These are phyloP conservation scores for Lunasporangiospora selenospora DNA, from an alignment of 192 early-diverging fungal species.

Conservation along the genomic window DNA sequence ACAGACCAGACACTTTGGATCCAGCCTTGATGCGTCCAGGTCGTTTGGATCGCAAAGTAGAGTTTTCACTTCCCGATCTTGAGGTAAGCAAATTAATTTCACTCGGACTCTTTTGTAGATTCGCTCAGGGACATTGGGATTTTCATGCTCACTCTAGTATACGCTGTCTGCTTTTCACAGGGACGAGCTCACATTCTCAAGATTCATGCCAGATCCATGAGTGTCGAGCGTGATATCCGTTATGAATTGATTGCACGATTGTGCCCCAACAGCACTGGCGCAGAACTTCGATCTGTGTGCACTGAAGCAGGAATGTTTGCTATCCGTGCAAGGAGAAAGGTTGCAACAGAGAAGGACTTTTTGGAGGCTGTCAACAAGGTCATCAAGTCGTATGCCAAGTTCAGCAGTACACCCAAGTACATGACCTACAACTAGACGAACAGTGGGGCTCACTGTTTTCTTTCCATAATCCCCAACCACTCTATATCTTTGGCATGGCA, in stretches of 20 bases:
- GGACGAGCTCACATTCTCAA: constrained; percentile 98
- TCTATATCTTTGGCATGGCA: too few species aligned
- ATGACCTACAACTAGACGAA: constrained; percentile 75
- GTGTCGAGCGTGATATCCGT: constrained; percentile 98
- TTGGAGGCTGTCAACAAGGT: constrained; percentile 99
- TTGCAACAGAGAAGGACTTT: constrained; percentile 99
- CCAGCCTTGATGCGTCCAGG: constrained; percentile 98
- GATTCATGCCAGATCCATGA: constrained; percentile 99
- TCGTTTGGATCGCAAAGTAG: constrained; percentile 97
- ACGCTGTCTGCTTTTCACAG: constrained; percentile 41
- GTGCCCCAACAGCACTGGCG: constrained; percentile 99
- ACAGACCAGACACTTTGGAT: constrained; percentile 95
- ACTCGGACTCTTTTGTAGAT: not conserved
- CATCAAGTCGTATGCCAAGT: constrained; percentile 99
- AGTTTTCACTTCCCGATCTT: constrained; percentile 96
- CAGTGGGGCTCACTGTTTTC: not conserved
- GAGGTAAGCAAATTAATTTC: constrained; percentile 54
- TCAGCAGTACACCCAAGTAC: constrained; percentile 96
- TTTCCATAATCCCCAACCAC: too few species aligned
- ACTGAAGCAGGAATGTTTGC: constrained; percentile 99
- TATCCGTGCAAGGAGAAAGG: constrained; percentile 96
- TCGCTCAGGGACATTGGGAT: not conserved
- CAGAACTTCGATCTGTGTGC: constrained; percentile 97
- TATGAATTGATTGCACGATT: constrained; percentile 98
- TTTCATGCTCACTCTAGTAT: not conserved